phyloP scores from a whole-genome alignment of 352 stramenopile species.

The Globisporangium polare region DNA sequence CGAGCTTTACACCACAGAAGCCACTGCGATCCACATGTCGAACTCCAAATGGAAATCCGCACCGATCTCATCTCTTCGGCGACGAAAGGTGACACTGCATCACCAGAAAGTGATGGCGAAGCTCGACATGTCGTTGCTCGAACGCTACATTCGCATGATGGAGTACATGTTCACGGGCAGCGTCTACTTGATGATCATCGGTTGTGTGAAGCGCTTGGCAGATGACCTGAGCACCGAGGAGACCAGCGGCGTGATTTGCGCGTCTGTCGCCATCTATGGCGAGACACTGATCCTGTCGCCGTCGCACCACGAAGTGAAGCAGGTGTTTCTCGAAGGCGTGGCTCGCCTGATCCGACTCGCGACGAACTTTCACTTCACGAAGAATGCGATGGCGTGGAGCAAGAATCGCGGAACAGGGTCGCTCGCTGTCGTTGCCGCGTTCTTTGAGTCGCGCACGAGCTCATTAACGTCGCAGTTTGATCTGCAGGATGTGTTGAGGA shows the following conservation, averaged over 20 bases:
- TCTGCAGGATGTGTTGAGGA: conserved; percentile 43
- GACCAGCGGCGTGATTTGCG: conserved; percentile 39
- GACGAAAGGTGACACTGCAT: conserved; percentile 27
- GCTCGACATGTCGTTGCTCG: conserved; percentile 41
- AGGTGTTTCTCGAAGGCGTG: conserved; percentile 47
- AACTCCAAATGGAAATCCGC: conserved; percentile 64
- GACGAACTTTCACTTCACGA: conserved; percentile 60
- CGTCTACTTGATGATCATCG: conserved; percentile 62
- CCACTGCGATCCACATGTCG: conserved; percentile 33
- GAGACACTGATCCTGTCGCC: conserved; percentile 41
- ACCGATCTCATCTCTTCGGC: conserved; percentile 42
- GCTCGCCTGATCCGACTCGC: conserved; percentile 49
- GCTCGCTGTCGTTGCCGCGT: conserved; percentile 26
- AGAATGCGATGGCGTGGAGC: conserved; percentile 55
- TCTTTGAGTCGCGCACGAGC: conserved; percentile 23
- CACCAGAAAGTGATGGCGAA: conserved; percentile 39
- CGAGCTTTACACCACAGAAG: conserved; percentile 42
- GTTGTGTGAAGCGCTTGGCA: conserved; percentile 30
- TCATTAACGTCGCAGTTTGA: conserved; percentile 34
- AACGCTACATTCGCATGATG: conserved; percentile 52
- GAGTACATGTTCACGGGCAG: conserved; percentile 72
- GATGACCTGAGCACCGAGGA: conserved; percentile 34
- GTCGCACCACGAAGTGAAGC: conserved; percentile 43
- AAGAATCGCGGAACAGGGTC: conserved; percentile 41
- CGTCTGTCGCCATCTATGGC: conserved; percentile 38